These are phyloP conservation scores for Penicillium fimorum DNA, from an alignment of 495 filamentous ascomycete species.

Conservation along the genomic window DNA sequence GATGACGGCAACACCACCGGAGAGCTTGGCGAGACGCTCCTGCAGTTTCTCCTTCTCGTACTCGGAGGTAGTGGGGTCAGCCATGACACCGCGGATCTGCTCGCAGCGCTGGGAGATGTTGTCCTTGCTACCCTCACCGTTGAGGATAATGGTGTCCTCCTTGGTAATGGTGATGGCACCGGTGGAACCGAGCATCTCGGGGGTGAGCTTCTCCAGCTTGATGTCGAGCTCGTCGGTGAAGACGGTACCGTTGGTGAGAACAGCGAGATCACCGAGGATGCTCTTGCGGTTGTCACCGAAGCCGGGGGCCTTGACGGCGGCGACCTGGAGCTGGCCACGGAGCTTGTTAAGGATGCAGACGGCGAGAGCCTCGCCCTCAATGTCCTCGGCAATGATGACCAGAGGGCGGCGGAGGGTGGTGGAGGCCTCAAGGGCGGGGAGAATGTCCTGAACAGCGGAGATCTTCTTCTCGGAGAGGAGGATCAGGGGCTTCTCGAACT, in stretches of 20 bases:
- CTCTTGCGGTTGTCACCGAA: conserved; percentile 99
- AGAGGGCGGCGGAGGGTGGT: conserved; percentile 93
- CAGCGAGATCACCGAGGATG: conserved; percentile 91
- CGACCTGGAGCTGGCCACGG: conserved; percentile 97
- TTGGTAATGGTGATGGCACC: conserved; percentile 99
- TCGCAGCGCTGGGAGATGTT: conserved; percentile 91
- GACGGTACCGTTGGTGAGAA: conserved; percentile 94
- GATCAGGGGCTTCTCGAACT: conserved; percentile 99
- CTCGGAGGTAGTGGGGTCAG: conserved; percentile 87
- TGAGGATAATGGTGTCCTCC: conserved; percentile 98
- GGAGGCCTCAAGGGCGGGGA: conserved; percentile 94
- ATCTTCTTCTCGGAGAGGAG: conserved; percentile 99
- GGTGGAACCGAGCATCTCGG: conserved; percentile 94
- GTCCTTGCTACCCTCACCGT: conserved; percentile 96
- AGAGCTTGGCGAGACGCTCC: conserved; percentile 98
- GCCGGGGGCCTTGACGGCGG: conserved; percentile 96
- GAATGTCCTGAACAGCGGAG: conserved; percentile 95
- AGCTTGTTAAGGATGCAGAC: conserved; percentile 99
- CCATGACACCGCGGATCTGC: conserved; percentile 97
- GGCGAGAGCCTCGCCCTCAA: conserved; percentile 96
- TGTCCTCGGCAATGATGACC: conserved; percentile 98
- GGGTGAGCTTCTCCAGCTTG: conserved; percentile 96
- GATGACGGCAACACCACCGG: conserved; percentile 98
- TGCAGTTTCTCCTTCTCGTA: conserved; percentile 99
- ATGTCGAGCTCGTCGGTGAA: conserved; percentile 98